Conservation (phyloP, 306 rosid species). For the Pterocarpus santalinus region DNA sequence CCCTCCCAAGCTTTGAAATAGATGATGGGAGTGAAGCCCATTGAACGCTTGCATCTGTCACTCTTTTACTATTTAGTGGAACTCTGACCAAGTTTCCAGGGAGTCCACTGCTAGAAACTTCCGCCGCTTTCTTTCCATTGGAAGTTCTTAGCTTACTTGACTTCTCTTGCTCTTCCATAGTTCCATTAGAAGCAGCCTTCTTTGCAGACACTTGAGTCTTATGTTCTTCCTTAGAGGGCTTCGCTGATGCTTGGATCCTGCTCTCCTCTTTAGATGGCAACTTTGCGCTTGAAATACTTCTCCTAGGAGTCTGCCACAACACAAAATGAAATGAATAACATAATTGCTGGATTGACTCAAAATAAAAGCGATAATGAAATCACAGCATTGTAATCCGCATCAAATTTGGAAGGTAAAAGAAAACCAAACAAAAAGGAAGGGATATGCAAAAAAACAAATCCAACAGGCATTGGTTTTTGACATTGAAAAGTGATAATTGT, state of each 20-base stretch:
- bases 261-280: slow-evolving; percentile 67
- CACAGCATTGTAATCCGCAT: too few relatives aligned
- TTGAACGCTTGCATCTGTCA: slow-evolving; percentile 76
- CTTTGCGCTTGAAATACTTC: slow-evolving; percentile 68
- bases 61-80: slow-evolving; percentile 68
- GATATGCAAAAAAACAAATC: slow-evolving; percentile 18
- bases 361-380: background rate
- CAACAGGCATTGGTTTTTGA: background rate
- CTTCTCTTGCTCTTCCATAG: slow-evolving; percentile 62
- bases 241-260: slow-evolving; percentile 59
- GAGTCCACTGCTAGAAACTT: slow-evolving; percentile 59
- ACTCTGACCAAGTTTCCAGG: slow-evolving; percentile 86
- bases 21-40: slow-evolving; percentile 94
- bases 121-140: slow-evolving; percentile 75
- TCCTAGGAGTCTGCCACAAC: slow-evolving; percentile 76
- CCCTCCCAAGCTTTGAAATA: slow-evolving; percentile 96
- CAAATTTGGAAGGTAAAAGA: background rate
- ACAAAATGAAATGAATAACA: slow-evolving; percentile 23
- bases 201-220: slow-evolving; percentile 64
- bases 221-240: slow-evolving; percentile 68
- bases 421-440: background rate
- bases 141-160: slow-evolving; percentile 66
- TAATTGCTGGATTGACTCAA: slow-evolving; percentile 33
- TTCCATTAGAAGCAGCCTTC: slow-evolving; percentile 70
- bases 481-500: slow-evolving; percentile 29